Base-by-base conservation (phyloP, 192 early-diverging fungal genomes). In the Entophlyctis luteolus region DNA sequence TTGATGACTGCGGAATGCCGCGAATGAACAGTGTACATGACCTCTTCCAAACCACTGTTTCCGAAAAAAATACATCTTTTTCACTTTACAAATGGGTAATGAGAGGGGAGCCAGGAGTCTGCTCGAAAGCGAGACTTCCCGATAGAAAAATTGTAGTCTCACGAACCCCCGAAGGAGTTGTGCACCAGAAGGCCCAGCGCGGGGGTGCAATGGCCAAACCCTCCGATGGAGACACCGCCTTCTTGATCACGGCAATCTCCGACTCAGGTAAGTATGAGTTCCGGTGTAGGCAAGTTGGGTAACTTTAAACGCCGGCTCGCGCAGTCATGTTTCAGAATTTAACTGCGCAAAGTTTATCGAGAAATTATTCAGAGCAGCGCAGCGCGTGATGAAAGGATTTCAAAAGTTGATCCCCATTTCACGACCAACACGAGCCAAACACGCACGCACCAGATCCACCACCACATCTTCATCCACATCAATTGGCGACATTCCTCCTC, bases 381-480 rank as follows among this genome's bases (percentile, higher is more conserved):
- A n/a, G n/a, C n/a, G n/a, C n/a, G n/a, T n/a, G n/a, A n/a, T n/a
- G n/a, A n/a, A n/a, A n/a, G n/a, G n/a, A n/a, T n/a, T n/a, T n/a
- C 45, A 59, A 59, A 36, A 63, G 42, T 77, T 71, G 16, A 77
- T 47, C 4, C 75, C 75, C 39, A 77, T 46, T 36, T 77, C 75
- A 38, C 63, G 66, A 6, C 78, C 78, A 23, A 80, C 66, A 14
- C 70, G 72, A 10, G 48, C 32, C 28, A 80, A 59, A 62, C 67
- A 70, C 18, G 36, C 50, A 56, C 65, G 55, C 12, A 74, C 67
- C 12, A 66, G 32, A 50, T 72, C 68, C 20, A 73, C 49, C 1
- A 80, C 65, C 32, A 35, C 56, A 27, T 70, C 63, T 52, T 75
- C 79, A 37, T 74, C 73, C 2, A 25, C 63, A 32, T 66, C 63